Evolutionary conservation across 768 basidiomycete species (phyloP), one percentile per base, ranked within the genome.

Genomic region (Boletus pseudo-olivaceus): DNA sequence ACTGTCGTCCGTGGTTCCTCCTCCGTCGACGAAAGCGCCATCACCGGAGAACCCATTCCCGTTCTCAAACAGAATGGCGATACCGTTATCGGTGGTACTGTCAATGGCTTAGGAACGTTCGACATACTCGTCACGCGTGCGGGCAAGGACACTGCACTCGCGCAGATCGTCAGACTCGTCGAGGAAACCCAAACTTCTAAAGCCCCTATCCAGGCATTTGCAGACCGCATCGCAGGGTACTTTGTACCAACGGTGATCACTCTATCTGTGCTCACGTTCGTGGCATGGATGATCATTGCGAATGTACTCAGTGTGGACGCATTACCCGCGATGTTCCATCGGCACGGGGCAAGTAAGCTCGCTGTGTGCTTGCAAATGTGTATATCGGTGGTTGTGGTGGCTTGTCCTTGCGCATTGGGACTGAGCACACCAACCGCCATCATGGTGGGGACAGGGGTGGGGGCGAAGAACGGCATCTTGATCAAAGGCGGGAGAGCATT

Each of bases 381-480:
- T 70, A 99, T 98, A 67, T 94, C 91, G 38, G 97, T 98, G 57
- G 82, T 99, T 55, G 97, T 99, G 46, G 94, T 99, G 48, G 96
- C 97, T 20, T 99, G 97, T 70, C 97, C 97, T 0, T 99, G 97
- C 68, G 96, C 97, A 0, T 81, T 99, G 33, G 97, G 96, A 5
- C 79, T 98, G 54, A 92, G 91, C 51, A 98, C 96, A 0, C 97
- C 97, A 1, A 98, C 97, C 0, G 97, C 96, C 2, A 93, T 98
- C 72, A 98, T 98, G 97, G 97, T 98, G 32, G 97, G 97, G 17
- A 98, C 96, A 0, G 97, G 97, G 1, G 85, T 98, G 53, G 97
- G 97, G 2, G 97, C 97, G 9, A 82, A 89, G 75, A 96, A 98
- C 63, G 96, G 97, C 0, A 98, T 99, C 55, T 74, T 99, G 43